Conservation (phyloP, 2,329 filamentous ascomycete species). For the Lasiodiplodia gonubiensis region DNA sequence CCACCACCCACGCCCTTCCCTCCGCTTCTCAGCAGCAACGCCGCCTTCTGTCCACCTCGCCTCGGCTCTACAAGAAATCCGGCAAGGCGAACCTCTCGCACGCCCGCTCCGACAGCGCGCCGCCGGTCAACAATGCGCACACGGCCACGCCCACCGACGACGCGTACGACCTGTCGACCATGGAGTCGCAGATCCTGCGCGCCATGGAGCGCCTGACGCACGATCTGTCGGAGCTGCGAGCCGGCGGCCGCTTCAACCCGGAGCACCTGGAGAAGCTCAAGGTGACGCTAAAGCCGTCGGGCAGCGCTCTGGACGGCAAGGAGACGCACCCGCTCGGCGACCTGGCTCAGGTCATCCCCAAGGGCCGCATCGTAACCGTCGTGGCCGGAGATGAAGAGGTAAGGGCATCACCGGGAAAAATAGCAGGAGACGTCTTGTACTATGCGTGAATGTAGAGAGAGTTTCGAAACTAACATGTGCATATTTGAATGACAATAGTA, state of each 20-base stretch:
- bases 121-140: constrained; percentile 36
- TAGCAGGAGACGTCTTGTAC: no score
- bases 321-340: constrained; percentile 62
- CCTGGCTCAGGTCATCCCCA: constrained; percentile 70
- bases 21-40: not conserved
- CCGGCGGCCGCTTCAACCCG: constrained; percentile 67
- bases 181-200: constrained; percentile 62
- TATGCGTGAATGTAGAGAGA: no score
- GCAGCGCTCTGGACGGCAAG: constrained; percentile 47
- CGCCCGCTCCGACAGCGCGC: constrained; percentile 43
- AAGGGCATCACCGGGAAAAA: no score
- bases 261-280: constrained; percentile 65
- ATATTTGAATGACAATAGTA: constrained; percentile 46
- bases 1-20: not conserved
- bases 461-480: no score
- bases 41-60: constrained; percentile 51
- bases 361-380: constrained; percentile 66
- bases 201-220: constrained; percentile 63
- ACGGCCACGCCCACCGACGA: constrained; percentile 54
- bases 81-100: constrained; percentile 55
- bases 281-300: constrained; percentile 51
- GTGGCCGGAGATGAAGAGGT: constrained; percentile 69
- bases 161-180: constrained; percentile 64
- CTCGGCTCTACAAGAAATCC: constrained; percentile 57
- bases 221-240: constrained; percentile 66